Conservation (phyloP, 805 yeast genomes). For the Metschnikowia hibisci region DNA sequence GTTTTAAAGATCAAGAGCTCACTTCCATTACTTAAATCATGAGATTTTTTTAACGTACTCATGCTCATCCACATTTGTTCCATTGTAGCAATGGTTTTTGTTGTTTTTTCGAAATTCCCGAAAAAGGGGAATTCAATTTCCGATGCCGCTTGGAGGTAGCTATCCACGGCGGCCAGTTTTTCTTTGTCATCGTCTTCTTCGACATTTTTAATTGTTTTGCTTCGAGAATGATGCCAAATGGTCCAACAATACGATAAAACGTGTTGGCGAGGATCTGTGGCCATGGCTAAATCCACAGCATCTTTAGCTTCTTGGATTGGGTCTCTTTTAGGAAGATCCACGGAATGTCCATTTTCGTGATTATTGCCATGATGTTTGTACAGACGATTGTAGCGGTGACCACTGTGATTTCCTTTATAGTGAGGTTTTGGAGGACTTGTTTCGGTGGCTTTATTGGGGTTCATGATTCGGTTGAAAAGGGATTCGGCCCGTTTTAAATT, state of each 20-base stretch:
- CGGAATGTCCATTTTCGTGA: constrained; percentile 8
- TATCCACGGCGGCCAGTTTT: constrained; percentile 33
- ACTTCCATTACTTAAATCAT: constrained; percentile 41
- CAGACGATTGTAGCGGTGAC: constrained; percentile 10
- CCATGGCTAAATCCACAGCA: constrained; percentile 18
- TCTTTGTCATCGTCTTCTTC: constrained; percentile 15
- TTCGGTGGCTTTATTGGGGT: constrained; percentile 24
- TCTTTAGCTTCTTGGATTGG: constrained; percentile 34
- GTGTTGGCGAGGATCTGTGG: constrained; percentile 26
- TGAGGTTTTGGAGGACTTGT: constrained; percentile 4
- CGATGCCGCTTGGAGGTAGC: constrained; percentile 44
- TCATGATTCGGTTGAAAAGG: constrained; percentile 44
- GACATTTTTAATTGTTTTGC: constrained; percentile 19
- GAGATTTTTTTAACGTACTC: constrained; percentile 35
- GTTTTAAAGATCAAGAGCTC: constrained; percentile 56
- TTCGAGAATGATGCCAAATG: constrained; percentile 45
- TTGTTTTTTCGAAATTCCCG: constrained; percentile 14
- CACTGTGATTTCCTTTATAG: constrained; percentile 5
- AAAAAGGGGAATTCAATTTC: constrained; percentile 38
- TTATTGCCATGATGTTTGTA: constrained; percentile 7
- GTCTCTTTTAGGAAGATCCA: constrained; percentile 33
- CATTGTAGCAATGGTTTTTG: constrained; percentile 39
- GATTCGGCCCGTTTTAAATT: constrained; percentile 46
- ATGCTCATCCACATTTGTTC: constrained; percentile 53
- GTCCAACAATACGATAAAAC: constrained; percentile 47